Evolutionary conservation across 2,329 filamentous ascomycete species (phyloP).

Genomic region (Orbilia quercus): DNA sequence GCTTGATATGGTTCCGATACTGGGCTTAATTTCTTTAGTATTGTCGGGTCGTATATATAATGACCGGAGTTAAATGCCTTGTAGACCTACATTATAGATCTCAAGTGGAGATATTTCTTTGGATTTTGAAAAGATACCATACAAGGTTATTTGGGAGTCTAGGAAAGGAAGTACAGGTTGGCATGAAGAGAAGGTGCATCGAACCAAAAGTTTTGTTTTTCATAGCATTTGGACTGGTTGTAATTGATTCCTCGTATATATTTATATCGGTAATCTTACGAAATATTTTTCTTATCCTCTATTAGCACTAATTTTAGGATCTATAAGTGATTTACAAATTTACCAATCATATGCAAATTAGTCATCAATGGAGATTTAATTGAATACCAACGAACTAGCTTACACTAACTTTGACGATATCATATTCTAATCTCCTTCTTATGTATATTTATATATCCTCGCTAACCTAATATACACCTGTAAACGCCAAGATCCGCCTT

Average conservation of each 20-base stretch:
- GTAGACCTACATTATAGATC: not conserved
- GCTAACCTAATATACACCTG: not conserved
- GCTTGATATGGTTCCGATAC: constrained; percentile 58
- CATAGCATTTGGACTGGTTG: not conserved
- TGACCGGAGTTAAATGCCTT: not conserved
- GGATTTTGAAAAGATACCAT: constrained; percentile 18
- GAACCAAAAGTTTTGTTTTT: constrained; percentile 17
- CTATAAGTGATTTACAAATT: too few relatives aligned
- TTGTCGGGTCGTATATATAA: not conserved
- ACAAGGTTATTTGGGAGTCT: constrained; percentile 8
- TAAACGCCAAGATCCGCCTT: not conserved
- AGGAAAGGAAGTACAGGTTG: not conserved
- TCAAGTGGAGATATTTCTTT: constrained; percentile 7
- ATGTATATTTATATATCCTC: too few relatives aligned
- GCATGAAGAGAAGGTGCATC: not conserved
- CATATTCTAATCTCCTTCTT: too few relatives aligned
- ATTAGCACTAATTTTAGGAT: too few relatives aligned
- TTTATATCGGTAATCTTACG: too few relatives aligned
- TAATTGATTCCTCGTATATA: too few relatives aligned
- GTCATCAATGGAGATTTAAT: too few relatives aligned
- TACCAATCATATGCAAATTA: too few relatives aligned
- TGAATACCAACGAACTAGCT: too few relatives aligned
- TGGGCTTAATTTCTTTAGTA: too few relatives aligned
- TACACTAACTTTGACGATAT: too few relatives aligned
- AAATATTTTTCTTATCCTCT: too few relatives aligned